Base-by-base conservation (phyloP, 352 stramenopile genomes). In the Blastocystis sp. region DNA sequence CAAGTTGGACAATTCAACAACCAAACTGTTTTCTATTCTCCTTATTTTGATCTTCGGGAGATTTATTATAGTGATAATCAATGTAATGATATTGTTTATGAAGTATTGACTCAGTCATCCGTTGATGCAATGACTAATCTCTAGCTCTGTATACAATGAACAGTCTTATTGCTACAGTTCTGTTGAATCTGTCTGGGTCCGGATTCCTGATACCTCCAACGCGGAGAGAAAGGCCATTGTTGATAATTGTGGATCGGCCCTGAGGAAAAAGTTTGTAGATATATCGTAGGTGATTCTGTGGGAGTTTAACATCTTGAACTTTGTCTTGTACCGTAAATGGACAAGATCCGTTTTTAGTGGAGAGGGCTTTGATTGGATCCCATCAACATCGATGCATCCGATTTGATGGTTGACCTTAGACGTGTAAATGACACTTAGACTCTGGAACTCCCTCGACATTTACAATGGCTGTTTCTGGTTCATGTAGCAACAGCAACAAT, bases 231-330 rank as follows among this genome's bases (percentile, higher is more conserved):
- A 61, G 16, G 16, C 37, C 21, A 80, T 80, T 52, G 14, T 80
- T 27, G 16, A 61, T 11, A 52, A 12, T 27, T 80, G 69, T 37
- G 69, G 69, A 35, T 80, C 69, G 43, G 59, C 43, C 27, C 69
- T 80, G 12, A 78, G 9, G 3, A 46, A n/a, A 1, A 52, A 80
- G n/a, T 80, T 80, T 59, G 42, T 61, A 16, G 69, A 80, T 29
- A 37, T 80, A 27, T 80, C 69, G 69, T 80, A 61, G 14, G 32
- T 63, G 0, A 14, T 9, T 7, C 21, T 21, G 12, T 1, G 27
- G 14, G 21, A n/a, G 39, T 46, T 32, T 80, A 21, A 80, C 43
- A 6, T 14, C 16, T 59, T 46, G 69, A 61, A 80, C n/a, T 52
- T 27, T 80, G 12, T 12, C 16, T 27, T 80, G 69, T 54, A 80